These are phyloP conservation scores for Pseudozyma tsukubaensis DNA, from an alignment of 1,284 basidiomycete species.

Conservation along the genomic window DNA sequence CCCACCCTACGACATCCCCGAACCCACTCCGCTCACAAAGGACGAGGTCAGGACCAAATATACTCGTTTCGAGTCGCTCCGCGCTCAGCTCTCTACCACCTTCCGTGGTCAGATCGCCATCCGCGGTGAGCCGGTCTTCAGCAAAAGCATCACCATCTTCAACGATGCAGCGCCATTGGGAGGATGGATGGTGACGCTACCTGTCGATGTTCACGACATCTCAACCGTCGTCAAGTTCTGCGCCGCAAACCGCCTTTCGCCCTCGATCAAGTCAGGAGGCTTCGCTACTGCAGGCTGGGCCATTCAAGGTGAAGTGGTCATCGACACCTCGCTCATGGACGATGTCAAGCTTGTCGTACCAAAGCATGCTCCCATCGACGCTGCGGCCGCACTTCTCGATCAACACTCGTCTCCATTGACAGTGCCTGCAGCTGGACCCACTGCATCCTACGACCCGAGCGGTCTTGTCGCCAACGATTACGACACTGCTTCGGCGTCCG, in stretches of 20 bases:
- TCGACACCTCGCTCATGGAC: slow-evolving; percentile 79
- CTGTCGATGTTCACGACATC: slow-evolving; percentile 44
- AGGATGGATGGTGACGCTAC: slow-evolving; percentile 53
- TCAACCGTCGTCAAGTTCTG: slow-evolving; percentile 72
- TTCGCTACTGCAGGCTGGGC: slow-evolving; percentile 90
- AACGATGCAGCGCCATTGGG: slow-evolving; percentile 56
- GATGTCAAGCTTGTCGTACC: slow-evolving; percentile 77
- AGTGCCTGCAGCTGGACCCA: slow-evolving; percentile 15
- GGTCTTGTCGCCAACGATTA: slow-evolving; percentile 18
- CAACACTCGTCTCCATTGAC: slow-evolving; percentile 35
- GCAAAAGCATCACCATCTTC: slow-evolving; percentile 51
- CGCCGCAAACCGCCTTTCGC: slow-evolving; percentile 75
- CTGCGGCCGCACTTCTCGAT: not conserved
- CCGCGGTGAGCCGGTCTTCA: slow-evolving; percentile 42
- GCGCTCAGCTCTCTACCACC: slow-evolving; percentile 19
- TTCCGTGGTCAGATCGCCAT: slow-evolving; percentile 48
- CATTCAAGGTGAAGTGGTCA: slow-evolving; percentile 82
- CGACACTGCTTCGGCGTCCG: slow-evolving; percentile 3
- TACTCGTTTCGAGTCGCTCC: slow-evolving; percentile 33
- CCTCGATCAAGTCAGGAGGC: slow-evolving; percentile 87
- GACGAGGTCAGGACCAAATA: slow-evolving; percentile 26
- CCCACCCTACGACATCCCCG: slow-evolving; percentile 45
- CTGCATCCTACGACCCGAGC: slow-evolving; percentile 22
- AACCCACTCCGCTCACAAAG: slow-evolving; percentile 36
- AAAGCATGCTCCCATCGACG: slow-evolving; percentile 5